phyloP scores from a whole-genome alignment of 2,329 filamentous ascomycete species.

The Metarhizium robertsii region DNA sequence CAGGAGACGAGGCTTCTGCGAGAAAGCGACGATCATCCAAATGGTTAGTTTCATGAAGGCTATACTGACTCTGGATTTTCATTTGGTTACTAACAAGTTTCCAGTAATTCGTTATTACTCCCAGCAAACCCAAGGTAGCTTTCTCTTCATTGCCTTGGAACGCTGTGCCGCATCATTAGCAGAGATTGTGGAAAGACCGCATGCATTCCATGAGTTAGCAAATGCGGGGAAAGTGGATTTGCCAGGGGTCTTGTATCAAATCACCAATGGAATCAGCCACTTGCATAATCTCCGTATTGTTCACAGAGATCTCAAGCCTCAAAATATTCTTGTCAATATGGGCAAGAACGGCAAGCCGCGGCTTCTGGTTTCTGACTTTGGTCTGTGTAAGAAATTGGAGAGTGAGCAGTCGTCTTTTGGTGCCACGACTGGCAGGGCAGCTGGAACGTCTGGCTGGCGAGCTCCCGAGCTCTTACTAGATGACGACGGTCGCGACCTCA shows the following conservation, averaged over 20 bases:
- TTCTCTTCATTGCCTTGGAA: slow-evolving; percentile 93
- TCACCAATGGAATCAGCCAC: slow-evolving; percentile 81
- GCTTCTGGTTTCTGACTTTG: slow-evolving; percentile 95
- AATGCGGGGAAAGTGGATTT: slow-evolving; percentile 65
- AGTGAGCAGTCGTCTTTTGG: slow-evolving; percentile 91
- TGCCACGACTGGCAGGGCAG: slow-evolving; percentile 86
- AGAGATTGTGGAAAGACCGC: slow-evolving; percentile 75
- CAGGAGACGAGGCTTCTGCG: slow-evolving; percentile 86
- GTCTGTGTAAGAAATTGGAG: slow-evolving; percentile 93
- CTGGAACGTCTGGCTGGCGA: slow-evolving; percentile 92
- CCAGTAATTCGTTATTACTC: slow-evolving; percentile 90
- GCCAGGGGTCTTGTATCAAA: slow-evolving; percentile 74
- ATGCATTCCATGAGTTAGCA: slow-evolving; percentile 58
- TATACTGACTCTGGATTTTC: neutral
- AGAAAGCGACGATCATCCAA: slow-evolving; percentile 91
- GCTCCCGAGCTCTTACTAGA: slow-evolving; percentile 86
- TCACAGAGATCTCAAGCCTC: slow-evolving; percentile 92
- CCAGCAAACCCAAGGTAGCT: slow-evolving; percentile 78
- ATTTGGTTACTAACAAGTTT: neutral
- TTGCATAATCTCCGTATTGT: slow-evolving; percentile 89
- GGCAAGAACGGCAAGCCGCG: slow-evolving; percentile 62
- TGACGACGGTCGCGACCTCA: slow-evolving; percentile 52
- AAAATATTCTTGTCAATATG: slow-evolving; percentile 86
- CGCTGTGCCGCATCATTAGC: slow-evolving; percentile 88
- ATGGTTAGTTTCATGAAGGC: slow-evolving; percentile 39